These are phyloP conservation scores for Botrytis fabae DNA, from an alignment of 2,329 filamentous ascomycete species.

Conservation along the genomic window DNA sequence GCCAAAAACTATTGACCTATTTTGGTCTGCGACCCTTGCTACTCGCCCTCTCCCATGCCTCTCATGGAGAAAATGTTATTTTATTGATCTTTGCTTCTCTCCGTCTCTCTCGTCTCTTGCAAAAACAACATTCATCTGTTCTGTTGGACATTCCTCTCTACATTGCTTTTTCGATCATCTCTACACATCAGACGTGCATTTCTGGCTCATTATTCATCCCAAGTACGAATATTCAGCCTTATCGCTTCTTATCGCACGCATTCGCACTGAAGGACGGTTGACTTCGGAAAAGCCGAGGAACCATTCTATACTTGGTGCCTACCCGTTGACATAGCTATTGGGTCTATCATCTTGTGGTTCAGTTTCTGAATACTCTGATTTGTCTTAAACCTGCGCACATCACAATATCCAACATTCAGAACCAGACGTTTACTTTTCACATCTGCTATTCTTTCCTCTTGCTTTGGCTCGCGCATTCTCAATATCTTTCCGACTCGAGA, in stretches of 20 bases:
- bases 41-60: neutral
- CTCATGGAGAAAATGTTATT: neutral
- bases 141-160: neutral
- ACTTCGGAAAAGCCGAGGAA: neutral
- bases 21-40: neutral
- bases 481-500: neutral
- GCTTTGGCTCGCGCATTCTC: neutral
- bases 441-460: neutral
- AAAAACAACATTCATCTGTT: neutral
- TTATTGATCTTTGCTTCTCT: neutral
- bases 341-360: slow-evolving; percentile 8
- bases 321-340: too few relatives aligned
- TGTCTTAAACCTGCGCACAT: neutral
- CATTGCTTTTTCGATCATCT: neutral
- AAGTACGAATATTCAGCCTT: slow-evolving; percentile 12
- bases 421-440: neutral
- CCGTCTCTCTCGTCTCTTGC: neutral
- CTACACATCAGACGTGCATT: neutral
- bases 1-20: slow-evolving; percentile 3
- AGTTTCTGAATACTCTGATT: neutral
- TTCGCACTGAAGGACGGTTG: neutral
- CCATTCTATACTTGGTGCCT: neutral
- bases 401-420: neutral
- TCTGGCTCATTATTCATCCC: neutral
- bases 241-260: slow-evolving; percentile 12